Evolutionary conservation across 73 alveolate species (phyloP).

Genomic region (Tetrahymena thermophila): DNA sequence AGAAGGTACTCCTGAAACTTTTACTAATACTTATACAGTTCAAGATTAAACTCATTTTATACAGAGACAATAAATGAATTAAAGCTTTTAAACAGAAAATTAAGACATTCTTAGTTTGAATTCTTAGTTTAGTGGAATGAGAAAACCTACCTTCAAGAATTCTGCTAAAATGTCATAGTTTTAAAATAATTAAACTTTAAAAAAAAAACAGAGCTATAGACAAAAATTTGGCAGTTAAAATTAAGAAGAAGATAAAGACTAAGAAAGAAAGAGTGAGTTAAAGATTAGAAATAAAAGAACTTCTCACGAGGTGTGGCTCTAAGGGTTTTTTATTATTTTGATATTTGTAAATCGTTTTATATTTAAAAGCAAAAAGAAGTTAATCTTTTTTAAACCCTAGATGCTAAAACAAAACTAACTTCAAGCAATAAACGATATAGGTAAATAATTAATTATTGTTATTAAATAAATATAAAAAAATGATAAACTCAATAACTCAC

Average conservation of each 20-base stretch:
- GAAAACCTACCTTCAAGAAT: background rate
- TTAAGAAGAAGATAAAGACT: background rate
- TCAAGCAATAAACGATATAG: background rate
- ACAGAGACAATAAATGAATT: background rate
- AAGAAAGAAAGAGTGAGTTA: background rate
- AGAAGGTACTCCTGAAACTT: background rate
- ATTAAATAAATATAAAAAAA: background rate
- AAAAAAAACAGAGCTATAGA: background rate
- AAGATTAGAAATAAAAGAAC: background rate
- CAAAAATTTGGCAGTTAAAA: background rate
- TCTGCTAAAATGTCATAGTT: background rate
- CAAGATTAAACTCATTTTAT: background rate
- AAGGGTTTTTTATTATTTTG: background rate
- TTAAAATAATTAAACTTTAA: no score
- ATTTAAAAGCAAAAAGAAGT: background rate
- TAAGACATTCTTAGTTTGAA: background rate
- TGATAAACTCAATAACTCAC: background rate
- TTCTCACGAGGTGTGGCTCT: background rate
- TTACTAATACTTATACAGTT: background rate
- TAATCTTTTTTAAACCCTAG: background rate
- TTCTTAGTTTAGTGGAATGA: background rate
- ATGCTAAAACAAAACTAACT: background rate
- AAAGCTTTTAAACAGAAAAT: background rate
- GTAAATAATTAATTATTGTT: background rate
- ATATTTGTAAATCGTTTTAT: background rate